These are phyloP conservation scores for Pyrus communis DNA, from an alignment of 306 rosid genomes.

Conservation along the genomic window DNA sequence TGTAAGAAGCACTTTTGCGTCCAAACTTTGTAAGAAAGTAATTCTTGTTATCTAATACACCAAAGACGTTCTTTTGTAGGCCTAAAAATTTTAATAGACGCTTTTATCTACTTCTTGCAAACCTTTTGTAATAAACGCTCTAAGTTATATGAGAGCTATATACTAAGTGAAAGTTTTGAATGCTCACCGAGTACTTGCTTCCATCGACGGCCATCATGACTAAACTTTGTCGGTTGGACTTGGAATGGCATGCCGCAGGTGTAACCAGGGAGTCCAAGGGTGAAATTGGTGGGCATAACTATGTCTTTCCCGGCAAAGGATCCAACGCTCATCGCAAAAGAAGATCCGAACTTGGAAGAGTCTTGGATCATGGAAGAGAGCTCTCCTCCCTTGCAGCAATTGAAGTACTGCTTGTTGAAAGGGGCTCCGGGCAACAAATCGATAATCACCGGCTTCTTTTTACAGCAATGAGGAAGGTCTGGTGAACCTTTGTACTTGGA, in stretches of 20 bases:
- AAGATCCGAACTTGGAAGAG: slow-evolving; percentile 20
- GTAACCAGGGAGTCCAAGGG: slow-evolving; percentile 60
- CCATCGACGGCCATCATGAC: slow-evolving; percentile 40
- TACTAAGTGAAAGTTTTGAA: background rate
- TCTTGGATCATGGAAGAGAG: slow-evolving; percentile 58
- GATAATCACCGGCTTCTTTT: slow-evolving; percentile 40
- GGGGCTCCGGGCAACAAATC: slow-evolving; percentile 63
- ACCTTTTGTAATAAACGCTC: too few relatives aligned
- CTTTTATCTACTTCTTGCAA: too few relatives aligned
- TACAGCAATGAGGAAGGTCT: slow-evolving; percentile 61
- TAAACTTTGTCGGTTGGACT: slow-evolving; percentile 43
- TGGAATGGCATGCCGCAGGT: slow-evolving; percentile 40
- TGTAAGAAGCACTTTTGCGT: too few relatives aligned
- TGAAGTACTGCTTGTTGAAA: slow-evolving; percentile 42
- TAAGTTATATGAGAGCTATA: too few relatives aligned
- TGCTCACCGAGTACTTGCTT: slow-evolving; percentile 56
- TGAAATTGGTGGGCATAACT: slow-evolving; percentile 46
- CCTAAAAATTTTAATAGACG: too few relatives aligned
- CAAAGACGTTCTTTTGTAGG: too few relatives aligned
- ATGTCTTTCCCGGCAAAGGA: background rate
- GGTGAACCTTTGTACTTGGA: slow-evolving; percentile 30
- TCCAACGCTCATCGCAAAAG: slow-evolving; percentile 48
- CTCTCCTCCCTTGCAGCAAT: slow-evolving; percentile 67
- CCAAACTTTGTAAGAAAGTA: too few relatives aligned
- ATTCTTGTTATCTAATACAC: too few relatives aligned